These are phyloP conservation scores for Pezicula carpinea DNA, from an alignment of 2,329 filamentous ascomycete genomes.

Conservation along the genomic window DNA sequence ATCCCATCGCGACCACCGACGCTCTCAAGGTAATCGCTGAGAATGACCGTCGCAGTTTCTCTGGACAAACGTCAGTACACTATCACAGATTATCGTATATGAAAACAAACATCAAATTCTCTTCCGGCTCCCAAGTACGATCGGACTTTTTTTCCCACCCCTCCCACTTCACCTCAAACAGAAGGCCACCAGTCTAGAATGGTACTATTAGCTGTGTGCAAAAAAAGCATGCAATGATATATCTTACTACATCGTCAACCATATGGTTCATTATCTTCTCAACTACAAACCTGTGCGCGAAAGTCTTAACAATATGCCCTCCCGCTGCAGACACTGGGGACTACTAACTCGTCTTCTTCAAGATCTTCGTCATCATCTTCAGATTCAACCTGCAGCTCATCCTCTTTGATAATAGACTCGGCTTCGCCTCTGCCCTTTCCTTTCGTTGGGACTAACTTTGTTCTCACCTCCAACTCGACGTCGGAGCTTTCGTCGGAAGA, in stretches of 20 bases:
- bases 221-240: background rate
- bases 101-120: slow-evolving; percentile 53
- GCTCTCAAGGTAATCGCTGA: slow-evolving; percentile 58
- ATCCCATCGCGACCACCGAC: slow-evolving; percentile 61
- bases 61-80: slow-evolving; percentile 29
- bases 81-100: slow-evolving; percentile 7
- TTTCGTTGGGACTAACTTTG: slow-evolving; percentile 1
- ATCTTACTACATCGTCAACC: slow-evolving; percentile 48
- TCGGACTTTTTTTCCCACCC: slow-evolving; percentile 68
- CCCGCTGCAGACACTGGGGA: slow-evolving; percentile 13
- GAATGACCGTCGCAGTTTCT: slow-evolving; percentile 52
- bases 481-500: slow-evolving; percentile 28
- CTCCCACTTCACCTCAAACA: slow-evolving; percentile 76
- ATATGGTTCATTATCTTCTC: slow-evolving; percentile 68
- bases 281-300: slow-evolving; percentile 58
- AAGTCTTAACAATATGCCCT: slow-evolving; percentile 23
- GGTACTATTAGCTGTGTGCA: background rate
- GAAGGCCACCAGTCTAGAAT: slow-evolving; percentile 36
- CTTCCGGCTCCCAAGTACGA: slow-evolving; percentile 74
- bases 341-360: slow-evolving; percentile 41
- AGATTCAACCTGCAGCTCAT: slow-evolving; percentile 16
- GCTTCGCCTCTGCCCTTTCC: slow-evolving; percentile 19
- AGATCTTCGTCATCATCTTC: slow-evolving; percentile 34
- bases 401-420: slow-evolving; percentile 9
- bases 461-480: slow-evolving; percentile 21